A percentile compares a stretch with the other conserved stretches of the same genome.
Evolutionary conservation across 164 flowering plant species (phyloP).

Genomic region (Buxus sempervirens): DNA sequence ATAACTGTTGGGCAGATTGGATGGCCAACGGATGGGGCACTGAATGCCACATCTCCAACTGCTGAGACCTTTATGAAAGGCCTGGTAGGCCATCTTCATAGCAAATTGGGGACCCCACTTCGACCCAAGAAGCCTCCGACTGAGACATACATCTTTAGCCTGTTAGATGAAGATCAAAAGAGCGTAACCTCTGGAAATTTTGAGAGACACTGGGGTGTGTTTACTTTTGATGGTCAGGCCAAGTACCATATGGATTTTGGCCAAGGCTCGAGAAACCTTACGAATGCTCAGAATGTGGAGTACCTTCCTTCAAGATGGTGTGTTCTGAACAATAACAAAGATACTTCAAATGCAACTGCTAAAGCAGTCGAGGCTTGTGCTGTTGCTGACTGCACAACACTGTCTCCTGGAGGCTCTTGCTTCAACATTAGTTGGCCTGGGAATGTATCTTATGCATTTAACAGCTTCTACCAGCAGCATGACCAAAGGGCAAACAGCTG

Average conservation of each 20-base stretch:
- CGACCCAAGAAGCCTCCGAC: slow-evolving; percentile 51
- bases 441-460: slow-evolving; percentile 82
- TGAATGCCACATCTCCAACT: slow-evolving; percentile 52
- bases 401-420: slow-evolving; percentile 87
- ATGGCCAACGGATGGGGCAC: slow-evolving; percentile 94
- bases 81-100: slow-evolving; percentile 49
- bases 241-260: slow-evolving; percentile 65
- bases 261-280: slow-evolving; percentile 42
- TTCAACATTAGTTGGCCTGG: slow-evolving; percentile 74
- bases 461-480: slow-evolving; percentile 79
- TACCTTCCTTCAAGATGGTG: slow-evolving; percentile 86
- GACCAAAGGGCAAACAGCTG: slow-evolving; percentile 74
- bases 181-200: slow-evolving; percentile 51
- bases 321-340: slow-evolving; percentile 71
- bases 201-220: slow-evolving; percentile 88
- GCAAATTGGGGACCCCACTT: slow-evolving; percentile 65
- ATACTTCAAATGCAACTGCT: slow-evolving; percentile 56
- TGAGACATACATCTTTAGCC: slow-evolving; percentile 60
- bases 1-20: slow-evolving; percentile 69
- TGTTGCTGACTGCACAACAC: slow-evolving; percentile 63
- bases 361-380: slow-evolving; percentile 54
- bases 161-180: slow-evolving; percentile 77
- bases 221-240: slow-evolving; percentile 92
- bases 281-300: slow-evolving; percentile 64
- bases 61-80: slow-evolving; percentile 72